Evolutionary conservation across 345 rosid species (phyloP).

Genomic region (Rhizophora mangle): DNA sequence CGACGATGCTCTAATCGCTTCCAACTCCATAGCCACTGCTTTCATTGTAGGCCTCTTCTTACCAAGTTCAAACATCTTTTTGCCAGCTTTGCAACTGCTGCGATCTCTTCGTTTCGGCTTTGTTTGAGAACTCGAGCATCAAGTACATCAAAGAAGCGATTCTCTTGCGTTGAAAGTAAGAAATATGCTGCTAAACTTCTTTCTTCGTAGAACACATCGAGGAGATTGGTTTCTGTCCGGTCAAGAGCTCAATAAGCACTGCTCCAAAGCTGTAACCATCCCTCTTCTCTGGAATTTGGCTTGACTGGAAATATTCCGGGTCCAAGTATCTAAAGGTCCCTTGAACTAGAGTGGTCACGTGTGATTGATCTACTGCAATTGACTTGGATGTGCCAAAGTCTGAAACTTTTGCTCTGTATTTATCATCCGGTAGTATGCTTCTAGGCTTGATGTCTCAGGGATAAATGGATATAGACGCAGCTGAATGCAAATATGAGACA

Average conservation of each 20-base stretch:
- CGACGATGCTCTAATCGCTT: neutral
- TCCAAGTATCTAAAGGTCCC: neutral
- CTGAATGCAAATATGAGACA: neutral
- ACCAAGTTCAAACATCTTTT: conserved; percentile 3
- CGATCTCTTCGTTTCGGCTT: neutral
- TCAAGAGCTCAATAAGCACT: neutral
- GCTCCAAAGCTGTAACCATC: neutral
- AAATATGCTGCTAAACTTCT: conserved; percentile 1
- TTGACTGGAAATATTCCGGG: neutral
- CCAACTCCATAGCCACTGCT: conserved; percentile 6
- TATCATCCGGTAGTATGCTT: neutral
- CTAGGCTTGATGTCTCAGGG: neutral
- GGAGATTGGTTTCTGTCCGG: neutral
- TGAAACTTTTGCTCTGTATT: neutral
- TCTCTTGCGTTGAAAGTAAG: neutral
- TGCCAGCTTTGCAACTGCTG: conserved; percentile 1
- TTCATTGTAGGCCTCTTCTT: conserved; percentile 6
- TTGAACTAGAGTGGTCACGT: neutral
- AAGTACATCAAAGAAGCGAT: neutral
- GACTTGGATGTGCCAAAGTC: neutral
- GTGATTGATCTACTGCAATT: neutral
- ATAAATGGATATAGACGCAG: neutral
- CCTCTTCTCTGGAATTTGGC: neutral
- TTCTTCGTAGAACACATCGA: neutral
- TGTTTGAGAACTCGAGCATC: neutral